Base-by-base conservation (phyloP, 2,329 filamentous ascomycete species). In the Monilinia laxa region DNA sequence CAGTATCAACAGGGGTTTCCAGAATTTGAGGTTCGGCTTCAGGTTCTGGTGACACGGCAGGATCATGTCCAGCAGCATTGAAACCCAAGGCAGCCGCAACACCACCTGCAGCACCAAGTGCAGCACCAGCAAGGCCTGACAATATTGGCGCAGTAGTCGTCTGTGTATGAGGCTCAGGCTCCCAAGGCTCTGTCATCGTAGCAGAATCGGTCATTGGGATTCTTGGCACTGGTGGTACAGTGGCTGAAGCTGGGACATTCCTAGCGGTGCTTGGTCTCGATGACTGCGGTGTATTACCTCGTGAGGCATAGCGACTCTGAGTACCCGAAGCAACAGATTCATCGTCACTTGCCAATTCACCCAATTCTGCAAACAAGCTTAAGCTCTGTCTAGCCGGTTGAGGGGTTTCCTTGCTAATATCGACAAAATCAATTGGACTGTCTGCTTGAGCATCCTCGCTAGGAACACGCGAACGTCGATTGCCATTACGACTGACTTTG, bases 291-390 rank as follows among this genome's bases (percentile, higher is more conserved):
- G 83, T 85, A 54, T 78, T 72, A 23, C 71, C 77, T 57, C 76
- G 72, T 23, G 81, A 80, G 51, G 76, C 68, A 54, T 81, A 81
- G 49, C 81, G 81, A 70, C 82, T 84, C 35, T 86, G 86, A 40
- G 85, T 88, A 35, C 80, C 83, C 23, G 81, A 62, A 62, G 45
- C 81, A 38, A 79, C 75, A 67, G 79, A 81, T 64, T 90, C 89
- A 69, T 92, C 91, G 71, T 90, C 89, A 70, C 75, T 81, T 66
- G 87, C 87, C 69, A 97, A 81, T 71, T 92, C 91, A 64, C 90
- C 92, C 53, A 99, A 84, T 78, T 99, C 95, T 52, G 93, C 93
- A 76, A 95, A 96, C 62, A 99, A 82, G 74, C 90, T 98, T 80
- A 99, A 82, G 74, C 90, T 98, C 80, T 97, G 91, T 20, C 86